Percentiles rank a stretch among this genome's conserved stretches.
These are phyloP conservation scores for Arthroderma sp. DNA, from an alignment of 2,329 filamentous ascomycete genomes.

Conservation along the genomic window DNA sequence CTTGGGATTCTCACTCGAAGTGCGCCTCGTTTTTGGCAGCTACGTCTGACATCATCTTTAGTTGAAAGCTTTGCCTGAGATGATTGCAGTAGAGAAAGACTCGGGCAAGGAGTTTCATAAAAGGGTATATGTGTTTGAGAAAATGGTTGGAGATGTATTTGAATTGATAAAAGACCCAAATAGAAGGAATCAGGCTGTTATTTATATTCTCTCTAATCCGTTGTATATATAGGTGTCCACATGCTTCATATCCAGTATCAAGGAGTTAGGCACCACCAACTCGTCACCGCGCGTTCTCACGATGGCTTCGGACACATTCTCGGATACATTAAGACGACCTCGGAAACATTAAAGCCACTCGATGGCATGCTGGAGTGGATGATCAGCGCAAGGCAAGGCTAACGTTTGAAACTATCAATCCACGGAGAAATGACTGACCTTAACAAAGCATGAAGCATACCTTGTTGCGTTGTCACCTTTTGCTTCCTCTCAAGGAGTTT, in stretches of 20 bases:
- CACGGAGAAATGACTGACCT: neutral
- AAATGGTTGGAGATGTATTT: neutral
- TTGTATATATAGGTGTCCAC: neutral
- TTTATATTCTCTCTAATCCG: neutral
- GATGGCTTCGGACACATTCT: constrained; percentile 1
- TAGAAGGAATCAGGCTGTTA: neutral
- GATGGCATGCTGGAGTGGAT: no score
- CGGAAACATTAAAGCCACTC: neutral
- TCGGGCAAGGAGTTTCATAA: neutral
- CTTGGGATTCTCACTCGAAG: neutral
- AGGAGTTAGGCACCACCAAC: neutral
- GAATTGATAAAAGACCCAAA: neutral
- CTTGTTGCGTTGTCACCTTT: neutral
- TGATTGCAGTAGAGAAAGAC: neutral
- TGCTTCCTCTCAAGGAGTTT: neutral
- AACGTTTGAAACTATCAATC: neutral
- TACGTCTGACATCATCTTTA: constrained; percentile 24
- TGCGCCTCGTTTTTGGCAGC: neutral
- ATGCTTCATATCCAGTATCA: neutral
- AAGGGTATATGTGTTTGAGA: neutral
- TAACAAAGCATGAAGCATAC: neutral
- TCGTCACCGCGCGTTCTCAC: neutral
- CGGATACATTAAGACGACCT: neutral
- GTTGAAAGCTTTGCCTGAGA: neutral
- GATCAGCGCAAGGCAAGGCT: neutral